These are phyloP conservation scores for Pseudopyricularia javanii DNA, from an alignment of 2,329 filamentous ascomycete genomes.

Conservation along the genomic window DNA sequence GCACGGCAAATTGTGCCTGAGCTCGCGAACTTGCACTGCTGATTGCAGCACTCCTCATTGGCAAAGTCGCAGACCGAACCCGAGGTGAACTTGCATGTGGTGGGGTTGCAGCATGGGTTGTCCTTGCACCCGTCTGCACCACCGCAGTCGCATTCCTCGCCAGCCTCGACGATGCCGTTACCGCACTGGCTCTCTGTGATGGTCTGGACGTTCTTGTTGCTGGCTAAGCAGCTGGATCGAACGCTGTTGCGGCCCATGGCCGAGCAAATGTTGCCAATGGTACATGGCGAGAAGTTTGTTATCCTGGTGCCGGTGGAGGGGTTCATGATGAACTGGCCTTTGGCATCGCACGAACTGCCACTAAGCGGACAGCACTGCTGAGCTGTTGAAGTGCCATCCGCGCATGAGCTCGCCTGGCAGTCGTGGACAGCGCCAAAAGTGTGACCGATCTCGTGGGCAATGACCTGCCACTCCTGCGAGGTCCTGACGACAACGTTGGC, in stretches of 20 bases:
- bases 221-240: slow-evolving; percentile 64
- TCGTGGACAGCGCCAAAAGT: slow-evolving; percentile 96
- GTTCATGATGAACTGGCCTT: slow-evolving; percentile 86
- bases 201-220: slow-evolving; percentile 72
- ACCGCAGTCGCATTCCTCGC: slow-evolving; percentile 94
- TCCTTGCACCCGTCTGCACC: slow-evolving; percentile 56
- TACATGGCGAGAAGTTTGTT: slow-evolving; percentile 73
- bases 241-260: slow-evolving; percentile 68
- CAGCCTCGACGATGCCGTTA: slow-evolving; percentile 90
- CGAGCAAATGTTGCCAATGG: slow-evolving; percentile 86
- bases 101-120: slow-evolving; percentile 74
- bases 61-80: slow-evolving; percentile 66
- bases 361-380: slow-evolving; percentile 71
- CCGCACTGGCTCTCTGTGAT: slow-evolving; percentile 80
- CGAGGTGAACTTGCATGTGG: slow-evolving; percentile 72
- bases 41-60: slow-evolving; percentile 73
- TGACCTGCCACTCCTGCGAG: slow-evolving; percentile 81
- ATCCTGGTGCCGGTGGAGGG: slow-evolving; percentile 68
- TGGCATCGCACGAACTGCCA: slow-evolving; percentile 56
- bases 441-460: slow-evolving; percentile 88
- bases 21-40: slow-evolving; percentile 52
- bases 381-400: slow-evolving; percentile 36
- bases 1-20: slow-evolving; percentile 66
- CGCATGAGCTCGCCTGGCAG: slow-evolving; percentile 60
- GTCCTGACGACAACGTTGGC: slow-evolving; percentile 85